Conservation (phyloP, 192 early-diverging fungal genomes). For the Funneliformis mosseae region DNA sequence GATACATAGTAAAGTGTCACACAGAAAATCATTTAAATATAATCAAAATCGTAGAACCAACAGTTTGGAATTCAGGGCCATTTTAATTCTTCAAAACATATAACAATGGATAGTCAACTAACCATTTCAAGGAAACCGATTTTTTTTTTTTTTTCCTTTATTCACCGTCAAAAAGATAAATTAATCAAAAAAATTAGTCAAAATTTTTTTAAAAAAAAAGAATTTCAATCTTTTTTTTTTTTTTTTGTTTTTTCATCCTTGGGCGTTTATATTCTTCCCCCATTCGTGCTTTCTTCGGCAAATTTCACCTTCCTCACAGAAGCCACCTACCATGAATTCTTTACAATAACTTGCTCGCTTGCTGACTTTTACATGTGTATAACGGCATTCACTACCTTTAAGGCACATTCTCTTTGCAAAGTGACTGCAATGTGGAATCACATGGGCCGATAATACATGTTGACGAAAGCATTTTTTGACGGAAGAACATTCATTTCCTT, state of each 20-base stretch:
- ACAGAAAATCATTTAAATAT: too few relatives aligned
- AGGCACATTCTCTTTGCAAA: not conserved
- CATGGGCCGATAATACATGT: not conserved
- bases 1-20: too few relatives aligned
- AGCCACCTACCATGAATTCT: constrained; percentile 7
- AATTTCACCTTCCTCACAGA: constrained; percentile 3
- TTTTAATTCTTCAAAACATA: too few relatives aligned
- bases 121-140: too few relatives aligned
- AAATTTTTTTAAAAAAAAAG: too few relatives aligned
- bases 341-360: not conserved
- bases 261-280: not conserved
- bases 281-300: constrained; percentile 19
- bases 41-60: too few relatives aligned
- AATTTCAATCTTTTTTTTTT: too few relatives aligned
- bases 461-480: not conserved
- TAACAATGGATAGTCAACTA: too few relatives aligned
- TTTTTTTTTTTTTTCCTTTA: too few relatives aligned
- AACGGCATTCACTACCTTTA: constrained; percentile 8
- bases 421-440: constrained; percentile 26
- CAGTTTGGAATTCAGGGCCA: too few relatives aligned
- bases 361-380: constrained; percentile 21
- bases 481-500: not conserved
- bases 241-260: not conserved
- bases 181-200: too few relatives aligned
- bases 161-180: too few relatives aligned